Percentiles rank a stretch among this genome's conserved stretches.
Conservation (phyloP, 768 basidiomycete species). For the Mycena olivaceomarginata region DNA sequence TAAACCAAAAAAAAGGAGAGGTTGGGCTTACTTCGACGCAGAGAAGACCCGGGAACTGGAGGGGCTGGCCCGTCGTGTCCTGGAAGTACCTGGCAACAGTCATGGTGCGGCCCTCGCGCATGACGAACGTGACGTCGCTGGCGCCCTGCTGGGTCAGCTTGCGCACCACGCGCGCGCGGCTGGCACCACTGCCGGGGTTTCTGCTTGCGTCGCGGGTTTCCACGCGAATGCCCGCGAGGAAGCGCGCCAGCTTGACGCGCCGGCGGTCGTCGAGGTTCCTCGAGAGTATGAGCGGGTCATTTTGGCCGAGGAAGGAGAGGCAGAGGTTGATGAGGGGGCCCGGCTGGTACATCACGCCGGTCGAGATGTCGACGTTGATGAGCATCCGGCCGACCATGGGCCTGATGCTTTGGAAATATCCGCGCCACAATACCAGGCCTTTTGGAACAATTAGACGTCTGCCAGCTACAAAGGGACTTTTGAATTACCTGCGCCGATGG, state of each 20-base stretch:
- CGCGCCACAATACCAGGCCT: slow-evolving; percentile 83
- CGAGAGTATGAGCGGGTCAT: slow-evolving; percentile 59
- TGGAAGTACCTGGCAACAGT: slow-evolving; percentile 66
- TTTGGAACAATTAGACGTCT: too few relatives aligned
- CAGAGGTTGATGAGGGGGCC: slow-evolving; percentile 77
- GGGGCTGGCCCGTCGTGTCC: slow-evolving; percentile 45
- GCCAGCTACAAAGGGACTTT: too few relatives aligned
- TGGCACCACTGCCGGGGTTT: slow-evolving; percentile 32
- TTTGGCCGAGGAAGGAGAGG: slow-evolving; percentile 70
- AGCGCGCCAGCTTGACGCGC: slow-evolving; percentile 62
- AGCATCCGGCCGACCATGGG: slow-evolving; percentile 79
- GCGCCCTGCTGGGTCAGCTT: slow-evolving; percentile 74
- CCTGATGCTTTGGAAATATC: slow-evolving; percentile 88
- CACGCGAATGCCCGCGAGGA: slow-evolving; percentile 60
- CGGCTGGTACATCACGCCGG: slow-evolving; percentile 83
- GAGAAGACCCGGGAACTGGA: slow-evolving; percentile 69
- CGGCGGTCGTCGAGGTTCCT: slow-evolving; percentile 70
- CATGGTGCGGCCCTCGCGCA: slow-evolving; percentile 64
- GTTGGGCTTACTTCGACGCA: slow-evolving; percentile 71
- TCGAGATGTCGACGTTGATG: slow-evolving; percentile 87
- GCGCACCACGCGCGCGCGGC: slow-evolving; percentile 69
- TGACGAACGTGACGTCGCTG: slow-evolving; percentile 64
- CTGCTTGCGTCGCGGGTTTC: slow-evolving; percentile 50
- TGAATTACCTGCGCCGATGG: slow-evolving; percentile 66
- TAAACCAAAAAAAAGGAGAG: slow-evolving; percentile 10